Evolutionary conservation across 2,329 filamentous ascomycete species (phyloP), one percentile per base, ranked within the genome.

Genomic region (Aureobasidium sp.): DNA sequence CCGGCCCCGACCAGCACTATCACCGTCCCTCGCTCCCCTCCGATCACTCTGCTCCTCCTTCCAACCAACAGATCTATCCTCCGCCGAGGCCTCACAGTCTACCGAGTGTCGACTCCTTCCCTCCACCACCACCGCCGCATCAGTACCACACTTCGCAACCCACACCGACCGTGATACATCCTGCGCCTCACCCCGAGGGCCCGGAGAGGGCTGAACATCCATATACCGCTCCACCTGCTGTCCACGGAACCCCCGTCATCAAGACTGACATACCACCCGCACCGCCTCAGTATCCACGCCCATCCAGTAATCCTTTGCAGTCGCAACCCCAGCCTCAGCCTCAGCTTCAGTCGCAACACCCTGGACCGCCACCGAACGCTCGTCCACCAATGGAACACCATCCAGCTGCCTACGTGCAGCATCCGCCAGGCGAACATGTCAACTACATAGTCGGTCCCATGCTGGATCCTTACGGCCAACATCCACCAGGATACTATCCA

Each of bases 221-320:
- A 50, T 69, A 72, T 64, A 66, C 67, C 58, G 66, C 69, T 64
- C 66, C 64, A 53, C 68, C 67, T 37, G 71, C 71, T 53, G 71
- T 71, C 51, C 72, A 74, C 68, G 71, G 68, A 30, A 72, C 71
- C n/a, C 71, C 71, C 21, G 67, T 67, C 55, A 66, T 66, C n/a
- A 63, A 61, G 37, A 42, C 65, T 14, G 68, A 67, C 48, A 65
- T 63, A 3, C 66, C 66, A 29, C 50, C 62, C 29, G 64, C 61
- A 36, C 63, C 64, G 62, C 48, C 64, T 32, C 54, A 50, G 14
- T 49, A 42, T 10, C 70, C 71, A 61, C 66, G 67, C 49, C 65
- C 66, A 21, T n/a, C 36, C 9, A 59, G 57, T 13, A 59, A 49
- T 13, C 57, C 57, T 47, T 21, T 44, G 54, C 54, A 59, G n/a